Evolutionary conservation across 78 protist species (phyloP), one percentile per base, ranked within the genome.

Genomic region (Planoprotostelium fungivorum): DNA sequence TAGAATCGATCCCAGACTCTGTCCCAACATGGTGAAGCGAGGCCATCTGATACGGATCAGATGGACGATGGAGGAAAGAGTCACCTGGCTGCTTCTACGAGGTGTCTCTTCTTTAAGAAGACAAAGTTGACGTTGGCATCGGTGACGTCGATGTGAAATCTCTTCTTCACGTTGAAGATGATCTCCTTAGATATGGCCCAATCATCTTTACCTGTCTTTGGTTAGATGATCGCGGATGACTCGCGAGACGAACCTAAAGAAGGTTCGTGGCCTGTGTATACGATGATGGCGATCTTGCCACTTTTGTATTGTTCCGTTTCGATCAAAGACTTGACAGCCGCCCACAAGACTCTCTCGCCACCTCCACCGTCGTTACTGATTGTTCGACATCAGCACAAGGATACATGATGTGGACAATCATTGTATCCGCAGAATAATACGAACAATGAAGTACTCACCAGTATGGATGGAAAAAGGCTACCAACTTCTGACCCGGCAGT

Each of bases 261-360:
- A 51, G 73, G 73, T 16, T 51, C 73, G 5, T 25, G 5, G 73
- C 73, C 73, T 5, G 73, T 51, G 16, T 51, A 51, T 51, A 51
- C 16, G 73, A 51, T 51, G 5, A 51, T 51, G 73, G 31, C 73
- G 16, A 51, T 51, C 73, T 51, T 5, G 31, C 16, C 16, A 51
- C 31, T 16, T 16, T 51, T 51, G 31, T 16, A 5, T 51, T 5
- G 37, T n/a, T 87, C 28, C 31, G 1, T 37, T 10, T 87, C 34
- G 34, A 51, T 89, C 31, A 93, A 0, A 31, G 96, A 84, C 34
- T 83, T 51, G 36, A 96, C 73, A 37, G 94, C 87, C 34, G 85
- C 63, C 97, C 97, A 96, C 89, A 96, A 63, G 87, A 96, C 97
- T 34, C 96, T 85, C 87, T 96, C 97, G 86, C 97, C 97, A 51